Evolutionary conservation across 345 rosid species (phyloP).

Genomic region (Clarkia xantiana): DNA sequence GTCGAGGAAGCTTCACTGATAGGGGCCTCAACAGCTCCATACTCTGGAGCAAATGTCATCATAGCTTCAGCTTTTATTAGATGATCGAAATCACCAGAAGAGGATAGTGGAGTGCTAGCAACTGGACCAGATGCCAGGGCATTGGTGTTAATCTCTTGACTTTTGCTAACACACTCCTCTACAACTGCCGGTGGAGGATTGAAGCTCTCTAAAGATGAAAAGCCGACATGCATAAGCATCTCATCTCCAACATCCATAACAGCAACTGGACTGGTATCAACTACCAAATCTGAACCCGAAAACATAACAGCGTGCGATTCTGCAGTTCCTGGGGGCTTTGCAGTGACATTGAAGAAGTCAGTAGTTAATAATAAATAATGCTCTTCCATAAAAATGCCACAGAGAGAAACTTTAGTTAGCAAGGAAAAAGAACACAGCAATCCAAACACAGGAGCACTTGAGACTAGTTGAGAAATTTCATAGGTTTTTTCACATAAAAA

Average conservation of each 20-base stretch:
- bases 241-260: constrained; percentile 71
- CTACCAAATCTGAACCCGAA: constrained; percentile 67
- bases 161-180: constrained; percentile 57
- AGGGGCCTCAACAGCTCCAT: constrained; percentile 86
- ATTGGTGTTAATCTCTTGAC: constrained; percentile 44
- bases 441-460: too few species aligned
- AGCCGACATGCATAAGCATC: constrained; percentile 61
- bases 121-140: constrained; percentile 34
- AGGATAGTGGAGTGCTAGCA: constrained; percentile 29
- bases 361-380: constrained; percentile 1
- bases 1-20: constrained; percentile 46
- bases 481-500: too few species aligned
- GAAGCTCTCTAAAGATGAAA: constrained; percentile 75
- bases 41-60: constrained; percentile 91
- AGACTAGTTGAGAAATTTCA: too few species aligned
- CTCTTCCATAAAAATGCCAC: too few species aligned
- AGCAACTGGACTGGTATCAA: constrained; percentile 65
- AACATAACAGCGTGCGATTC: constrained; percentile 79
- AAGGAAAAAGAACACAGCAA: too few species aligned
- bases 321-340: constrained; percentile 99
- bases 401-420: too few species aligned
- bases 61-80: constrained; percentile 88
- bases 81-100: constrained; percentile 72
- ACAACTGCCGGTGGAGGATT: constrained; percentile 39
- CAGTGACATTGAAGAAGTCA: constrained; percentile 4